Percentiles rank a stretch among this genome's conserved stretches.
These are phyloP conservation scores for Hanseniaspora clermontiae DNA, from an alignment of 805 yeast genomes.

Conservation along the genomic window DNA sequence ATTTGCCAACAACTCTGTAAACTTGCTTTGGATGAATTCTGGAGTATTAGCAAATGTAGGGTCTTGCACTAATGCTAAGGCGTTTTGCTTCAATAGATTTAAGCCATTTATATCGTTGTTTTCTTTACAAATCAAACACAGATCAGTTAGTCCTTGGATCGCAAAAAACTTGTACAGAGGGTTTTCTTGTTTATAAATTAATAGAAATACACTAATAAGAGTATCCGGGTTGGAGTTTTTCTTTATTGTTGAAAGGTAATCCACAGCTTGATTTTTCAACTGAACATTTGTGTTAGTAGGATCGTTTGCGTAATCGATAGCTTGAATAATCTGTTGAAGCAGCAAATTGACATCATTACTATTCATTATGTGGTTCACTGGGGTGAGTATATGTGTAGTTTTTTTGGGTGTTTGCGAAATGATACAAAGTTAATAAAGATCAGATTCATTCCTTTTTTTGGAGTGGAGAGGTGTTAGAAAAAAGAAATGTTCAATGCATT, in stretches of 20 bases:
- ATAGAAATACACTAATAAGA: background rate
- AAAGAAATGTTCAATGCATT: background rate
- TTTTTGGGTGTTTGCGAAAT: background rate
- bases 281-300: slow-evolving; percentile 45
- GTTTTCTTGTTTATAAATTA: slow-evolving; percentile 14
- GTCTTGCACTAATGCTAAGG: slow-evolving; percentile 15
- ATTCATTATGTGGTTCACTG: background rate
- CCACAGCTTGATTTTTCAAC: slow-evolving; percentile 45
- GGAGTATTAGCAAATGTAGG: slow-evolving; percentile 14
- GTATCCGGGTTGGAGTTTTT: slow-evolving; percentile 20
- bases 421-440: background rate
- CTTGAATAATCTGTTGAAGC: slow-evolving; percentile 61
- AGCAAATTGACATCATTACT: slow-evolving; percentile 1
- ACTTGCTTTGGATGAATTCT: slow-evolving; percentile 26
- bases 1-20: slow-evolving; percentile 26
- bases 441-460: background rate
- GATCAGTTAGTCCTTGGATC: slow-evolving; percentile 24
- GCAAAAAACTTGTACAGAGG: slow-evolving; percentile 26
- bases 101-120: slow-evolving; percentile 16
- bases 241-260: slow-evolving; percentile 23
- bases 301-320: slow-evolving; percentile 70
- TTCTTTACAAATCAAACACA: slow-evolving; percentile 14
- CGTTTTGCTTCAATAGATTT: slow-evolving; percentile 19
- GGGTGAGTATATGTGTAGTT: background rate
- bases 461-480: background rate